phyloP scores from a whole-genome alignment of 768 basidiomycete genomes.

The Termitomyces sp. region DNA sequence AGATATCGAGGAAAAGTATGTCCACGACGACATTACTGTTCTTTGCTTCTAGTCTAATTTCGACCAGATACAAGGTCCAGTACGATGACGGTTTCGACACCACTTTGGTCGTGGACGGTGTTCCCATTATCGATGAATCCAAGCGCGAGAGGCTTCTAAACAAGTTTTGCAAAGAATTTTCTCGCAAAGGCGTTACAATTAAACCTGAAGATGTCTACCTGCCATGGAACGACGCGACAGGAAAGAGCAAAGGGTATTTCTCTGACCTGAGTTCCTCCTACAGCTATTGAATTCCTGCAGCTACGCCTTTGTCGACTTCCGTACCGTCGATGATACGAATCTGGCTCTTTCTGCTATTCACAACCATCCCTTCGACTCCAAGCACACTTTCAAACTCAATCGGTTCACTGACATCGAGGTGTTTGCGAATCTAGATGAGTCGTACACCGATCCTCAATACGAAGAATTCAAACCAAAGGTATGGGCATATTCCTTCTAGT shows the following conservation, averaged over 20 bases:
- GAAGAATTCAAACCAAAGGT: constrained; percentile 79
- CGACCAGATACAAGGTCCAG: constrained; percentile 73
- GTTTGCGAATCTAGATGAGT: constrained; percentile 71
- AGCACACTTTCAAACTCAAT: constrained; percentile 80
- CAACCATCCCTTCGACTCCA: constrained; percentile 81
- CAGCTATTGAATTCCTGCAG: constrained; percentile 31
- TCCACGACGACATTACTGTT: neutral
- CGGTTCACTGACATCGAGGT: constrained; percentile 87
- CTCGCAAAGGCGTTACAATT: constrained; percentile 71
- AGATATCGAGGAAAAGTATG: constrained; percentile 84
- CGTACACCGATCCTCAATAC: constrained; percentile 66
- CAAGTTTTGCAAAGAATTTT: constrained; percentile 81
- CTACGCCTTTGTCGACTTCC: constrained; percentile 79
- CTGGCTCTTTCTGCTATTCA: constrained; percentile 64
- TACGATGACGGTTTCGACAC: constrained; percentile 88
- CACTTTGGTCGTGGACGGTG: constrained; percentile 86
- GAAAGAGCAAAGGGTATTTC: constrained; percentile 88
- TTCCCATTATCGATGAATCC: constrained; percentile 83
- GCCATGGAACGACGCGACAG: constrained; percentile 80
- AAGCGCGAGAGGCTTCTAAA: constrained; percentile 79
- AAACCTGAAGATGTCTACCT: constrained; percentile 76
- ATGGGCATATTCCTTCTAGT: constrained; percentile 7
- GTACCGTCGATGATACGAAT: constrained; percentile 62
- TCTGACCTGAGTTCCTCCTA: neutral
- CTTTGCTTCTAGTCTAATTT: constrained; percentile 1